These are phyloP conservation scores for Volvariella volvacea DNA, from an alignment of 1,284 basidiomycete genomes.

Conservation along the genomic window DNA sequence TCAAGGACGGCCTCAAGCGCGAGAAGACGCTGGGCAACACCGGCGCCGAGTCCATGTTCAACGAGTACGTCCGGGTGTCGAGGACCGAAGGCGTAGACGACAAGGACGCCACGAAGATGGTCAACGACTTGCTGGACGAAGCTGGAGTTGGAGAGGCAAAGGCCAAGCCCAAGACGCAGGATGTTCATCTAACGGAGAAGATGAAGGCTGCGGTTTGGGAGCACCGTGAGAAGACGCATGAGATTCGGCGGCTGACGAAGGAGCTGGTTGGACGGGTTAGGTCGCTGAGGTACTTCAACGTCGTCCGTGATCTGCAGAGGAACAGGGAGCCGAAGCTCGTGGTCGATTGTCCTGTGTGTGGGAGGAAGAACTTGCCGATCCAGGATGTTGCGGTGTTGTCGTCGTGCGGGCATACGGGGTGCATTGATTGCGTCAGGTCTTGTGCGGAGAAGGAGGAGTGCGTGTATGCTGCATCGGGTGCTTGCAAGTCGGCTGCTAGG, in stretches of 20 bases:
- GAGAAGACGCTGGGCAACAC: slow-evolving; percentile 62
- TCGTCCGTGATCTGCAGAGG: slow-evolving; percentile 83
- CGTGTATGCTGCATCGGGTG: slow-evolving; percentile 59
- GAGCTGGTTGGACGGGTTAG: slow-evolving; percentile 86
- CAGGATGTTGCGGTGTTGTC: slow-evolving; percentile 79
- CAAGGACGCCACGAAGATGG: slow-evolving; percentile 60
- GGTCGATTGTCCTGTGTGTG: slow-evolving; percentile 60
- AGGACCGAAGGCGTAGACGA: slow-evolving; percentile 70
- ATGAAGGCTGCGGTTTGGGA: slow-evolving; percentile 69
- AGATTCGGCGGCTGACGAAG: slow-evolving; percentile 76
- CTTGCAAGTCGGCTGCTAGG: slow-evolving; percentile 69
- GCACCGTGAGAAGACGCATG: slow-evolving; percentile 81
- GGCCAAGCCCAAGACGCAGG: slow-evolving; percentile 50
- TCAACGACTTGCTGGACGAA: slow-evolving; percentile 54
- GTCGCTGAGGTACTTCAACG: slow-evolving; percentile 85
- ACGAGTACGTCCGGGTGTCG: slow-evolving; percentile 64
- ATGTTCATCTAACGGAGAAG: slow-evolving; percentile 44
- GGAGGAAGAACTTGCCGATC: slow-evolving; percentile 47
- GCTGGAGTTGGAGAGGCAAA: slow-evolving; percentile 46
- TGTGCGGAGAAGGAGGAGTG: slow-evolving; percentile 79
- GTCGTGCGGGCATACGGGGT: slow-evolving; percentile 87
- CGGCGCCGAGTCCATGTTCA: slow-evolving; percentile 67
- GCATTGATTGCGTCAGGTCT: slow-evolving; percentile 62
- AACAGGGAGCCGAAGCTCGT: slow-evolving; percentile 50
- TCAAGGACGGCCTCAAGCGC: slow-evolving; percentile 59